Conservation (phyloP, 1,284 basidiomycete genomes). For the Sutorius eximius region DNA sequence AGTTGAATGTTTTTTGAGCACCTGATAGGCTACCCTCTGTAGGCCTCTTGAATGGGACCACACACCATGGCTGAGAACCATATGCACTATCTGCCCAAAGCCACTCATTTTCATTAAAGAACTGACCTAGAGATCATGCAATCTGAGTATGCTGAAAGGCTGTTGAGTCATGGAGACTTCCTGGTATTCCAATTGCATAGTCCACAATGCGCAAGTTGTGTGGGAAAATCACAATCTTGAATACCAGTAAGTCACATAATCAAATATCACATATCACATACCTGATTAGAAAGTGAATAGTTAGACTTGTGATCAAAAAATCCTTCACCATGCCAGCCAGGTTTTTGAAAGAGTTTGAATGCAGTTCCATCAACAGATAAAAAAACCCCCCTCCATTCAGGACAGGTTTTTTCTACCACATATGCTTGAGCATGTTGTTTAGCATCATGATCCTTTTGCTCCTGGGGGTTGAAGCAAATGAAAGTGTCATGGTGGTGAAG, state of each 20-base stretch:
- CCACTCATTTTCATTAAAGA: slow-evolving; percentile 5
- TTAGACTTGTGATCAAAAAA: slow-evolving; percentile 5
- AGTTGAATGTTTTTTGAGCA: slow-evolving; percentile 9
- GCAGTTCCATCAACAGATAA: slow-evolving; percentile 12
- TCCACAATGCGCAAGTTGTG: too few relatives aligned
- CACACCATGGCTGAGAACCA: slow-evolving; percentile 2
- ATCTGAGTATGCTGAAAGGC: neutral
- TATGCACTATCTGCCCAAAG: slow-evolving; percentile 17
- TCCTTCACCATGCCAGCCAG: slow-evolving; percentile 1
- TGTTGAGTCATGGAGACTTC: slow-evolving; percentile 21
- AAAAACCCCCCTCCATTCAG: slow-evolving; percentile 7
- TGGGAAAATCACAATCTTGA: slow-evolving; percentile 15
- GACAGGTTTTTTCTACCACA: neutral
- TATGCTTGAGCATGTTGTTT: slow-evolving; percentile 1
- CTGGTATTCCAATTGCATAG: slow-evolving; percentile 22
- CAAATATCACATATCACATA: neutral
- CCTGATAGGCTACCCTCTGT: neutral
- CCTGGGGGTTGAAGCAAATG: slow-evolving; percentile 7
- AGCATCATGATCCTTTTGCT: neutral
- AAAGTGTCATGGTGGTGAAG: neutral
- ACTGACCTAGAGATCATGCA: neutral
- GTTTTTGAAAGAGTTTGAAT: slow-evolving; percentile 23
- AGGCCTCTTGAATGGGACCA: slow-evolving; percentile 17
- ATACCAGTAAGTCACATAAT: neutral
- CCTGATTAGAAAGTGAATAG: slow-evolving; percentile 16